Base-by-base conservation (phyloP, 2,329 filamentous ascomycete species). In the Colletotrichum musicola region DNA sequence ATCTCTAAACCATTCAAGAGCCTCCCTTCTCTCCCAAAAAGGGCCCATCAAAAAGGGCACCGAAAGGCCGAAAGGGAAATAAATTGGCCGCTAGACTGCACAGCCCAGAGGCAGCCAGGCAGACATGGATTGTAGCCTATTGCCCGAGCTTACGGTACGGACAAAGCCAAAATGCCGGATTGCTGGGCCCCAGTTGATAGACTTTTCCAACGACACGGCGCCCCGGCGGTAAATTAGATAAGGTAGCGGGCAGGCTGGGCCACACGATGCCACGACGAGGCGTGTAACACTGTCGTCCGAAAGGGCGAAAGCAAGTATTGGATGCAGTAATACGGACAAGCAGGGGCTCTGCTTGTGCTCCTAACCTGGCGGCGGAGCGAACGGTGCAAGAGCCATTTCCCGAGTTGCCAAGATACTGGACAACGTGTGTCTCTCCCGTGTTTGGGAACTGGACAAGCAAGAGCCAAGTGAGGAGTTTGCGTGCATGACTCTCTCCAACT, bases 141-240 rank as follows among this genome's bases (percentile, higher is more conserved):
- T 44, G 42, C 27, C 40, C 42, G 16, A 51, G 27, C 51, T 46
- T 51, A 16, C 5, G 30, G 30, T n/a, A 46, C 30, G 44, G 56
- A 44, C 40, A 38, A 51, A 44, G n/a, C 38, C 40, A 40, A 20
- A 18, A 25, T 13, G 44, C 13, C 13, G 16, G 47, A 30, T n/a
- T 13, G 22, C 60, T 4, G 53, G 53, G 62, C 61, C 55, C 61
- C 54, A 38, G 22, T 55, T 54, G 61, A 44, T 59, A 68, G 61
- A 59, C 64, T 64, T 60, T 62, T n/a, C 40, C 50, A 16, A 56
- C 47, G 10, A 49, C 38, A 13, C 27, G 35, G 14, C 47, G 10
- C 40, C 38, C 13, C 27, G 35, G 14, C 20, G 20, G n/a, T 22
- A 56, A 65, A 65, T 55, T 22, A 22, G 49, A 54, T 38, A 60